Evolutionary conservation across 2,329 filamentous ascomycete genomes (phyloP).

Genomic region (Aspergillus sp.): DNA sequence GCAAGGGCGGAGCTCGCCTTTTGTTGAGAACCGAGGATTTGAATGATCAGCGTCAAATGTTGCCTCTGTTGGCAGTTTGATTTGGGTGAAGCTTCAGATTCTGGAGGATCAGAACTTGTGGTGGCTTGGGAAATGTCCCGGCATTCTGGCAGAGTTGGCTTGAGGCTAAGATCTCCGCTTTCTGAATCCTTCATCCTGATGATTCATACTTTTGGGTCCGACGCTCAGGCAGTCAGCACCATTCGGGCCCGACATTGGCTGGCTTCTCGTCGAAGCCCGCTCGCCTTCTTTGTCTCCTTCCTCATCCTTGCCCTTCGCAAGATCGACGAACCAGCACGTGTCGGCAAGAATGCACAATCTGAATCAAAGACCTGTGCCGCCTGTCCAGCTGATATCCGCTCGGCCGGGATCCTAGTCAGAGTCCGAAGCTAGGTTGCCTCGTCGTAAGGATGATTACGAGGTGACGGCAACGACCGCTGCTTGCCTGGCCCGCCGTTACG

Average conservation of each 20-base stretch:
- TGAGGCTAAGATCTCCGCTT: constrained; percentile 22
- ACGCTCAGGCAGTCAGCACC: constrained; percentile 5
- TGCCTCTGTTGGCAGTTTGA: constrained; percentile 8
- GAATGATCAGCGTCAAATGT: constrained; percentile 12
- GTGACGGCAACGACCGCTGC: background rate
- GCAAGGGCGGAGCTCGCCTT: constrained; percentile 11
- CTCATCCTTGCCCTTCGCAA: constrained; percentile 6
- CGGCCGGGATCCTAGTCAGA: background rate
- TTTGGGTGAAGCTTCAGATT: background rate
- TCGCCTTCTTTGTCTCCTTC: constrained; percentile 1
- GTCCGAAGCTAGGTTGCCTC: background rate
- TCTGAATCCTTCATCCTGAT: constrained; percentile 13
- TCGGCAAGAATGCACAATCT: constrained; percentile 11
- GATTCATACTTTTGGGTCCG: constrained; percentile 16
- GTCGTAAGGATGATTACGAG: background rate
- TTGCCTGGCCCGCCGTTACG: background rate
- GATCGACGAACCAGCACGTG: constrained; percentile 26
- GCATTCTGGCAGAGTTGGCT: constrained; percentile 18
- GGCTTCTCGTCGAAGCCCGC: background rate
- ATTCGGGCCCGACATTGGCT: constrained; percentile 5
- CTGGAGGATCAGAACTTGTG: constrained; percentile 5
- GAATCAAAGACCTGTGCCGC: background rate
- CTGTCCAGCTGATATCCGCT: constrained; percentile 5
- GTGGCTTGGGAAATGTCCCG: constrained; percentile 20
- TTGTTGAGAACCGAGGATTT: constrained; percentile 1